phyloP scores from a whole-genome alignment of 108 stramenopile genomes.

The Skeletonema menzelii region DNA sequence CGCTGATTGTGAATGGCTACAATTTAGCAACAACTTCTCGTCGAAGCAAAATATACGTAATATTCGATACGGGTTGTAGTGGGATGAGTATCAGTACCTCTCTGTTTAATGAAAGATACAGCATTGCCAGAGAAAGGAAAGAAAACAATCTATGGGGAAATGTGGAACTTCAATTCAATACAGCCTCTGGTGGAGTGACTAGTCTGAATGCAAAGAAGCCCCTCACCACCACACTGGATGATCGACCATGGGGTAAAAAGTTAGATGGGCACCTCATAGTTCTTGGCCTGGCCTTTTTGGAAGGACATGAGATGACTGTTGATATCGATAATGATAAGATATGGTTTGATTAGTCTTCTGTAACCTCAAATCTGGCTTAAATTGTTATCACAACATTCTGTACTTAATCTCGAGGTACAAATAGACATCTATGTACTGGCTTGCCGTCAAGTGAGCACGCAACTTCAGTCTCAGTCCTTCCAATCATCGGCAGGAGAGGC shows the following conservation, averaged over 20 bases:
- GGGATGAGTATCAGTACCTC: slow-evolving; percentile 36
- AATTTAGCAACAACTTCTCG: slow-evolving; percentile 23
- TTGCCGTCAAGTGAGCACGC: slow-evolving; percentile 60
- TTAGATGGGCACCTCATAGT: slow-evolving; percentile 35
- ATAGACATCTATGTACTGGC: slow-evolving; percentile 67
- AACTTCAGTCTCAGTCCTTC: slow-evolving; percentile 78
- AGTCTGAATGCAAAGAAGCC: slow-evolving; percentile 26
- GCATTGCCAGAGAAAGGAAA: slow-evolving; percentile 16
- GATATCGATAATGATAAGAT: slow-evolving; percentile 22
- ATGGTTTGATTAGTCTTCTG: slow-evolving; percentile 8
- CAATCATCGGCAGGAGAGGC: slow-evolving; percentile 56
- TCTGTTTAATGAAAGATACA: slow-evolving; percentile 34
- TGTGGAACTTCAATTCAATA: slow-evolving; percentile 20
- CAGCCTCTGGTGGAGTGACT: slow-evolving; percentile 18
- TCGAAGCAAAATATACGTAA: slow-evolving; percentile 30
- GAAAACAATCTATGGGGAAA: slow-evolving; percentile 36
- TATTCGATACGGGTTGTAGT: slow-evolving; percentile 49
- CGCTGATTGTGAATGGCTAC: slow-evolving; percentile 49
- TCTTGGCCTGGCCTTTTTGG: slow-evolving; percentile 38
- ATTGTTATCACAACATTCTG: no score
- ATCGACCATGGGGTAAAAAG: slow-evolving; percentile 35
- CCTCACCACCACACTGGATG: slow-evolving; percentile 32
- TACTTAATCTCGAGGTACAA: slow-evolving; percentile 10
- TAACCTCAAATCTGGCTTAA: neutral
- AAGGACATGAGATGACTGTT: slow-evolving; percentile 20